Base-by-base conservation (phyloP, 1,139 yeast species). In the Spathaspora sp. region DNA sequence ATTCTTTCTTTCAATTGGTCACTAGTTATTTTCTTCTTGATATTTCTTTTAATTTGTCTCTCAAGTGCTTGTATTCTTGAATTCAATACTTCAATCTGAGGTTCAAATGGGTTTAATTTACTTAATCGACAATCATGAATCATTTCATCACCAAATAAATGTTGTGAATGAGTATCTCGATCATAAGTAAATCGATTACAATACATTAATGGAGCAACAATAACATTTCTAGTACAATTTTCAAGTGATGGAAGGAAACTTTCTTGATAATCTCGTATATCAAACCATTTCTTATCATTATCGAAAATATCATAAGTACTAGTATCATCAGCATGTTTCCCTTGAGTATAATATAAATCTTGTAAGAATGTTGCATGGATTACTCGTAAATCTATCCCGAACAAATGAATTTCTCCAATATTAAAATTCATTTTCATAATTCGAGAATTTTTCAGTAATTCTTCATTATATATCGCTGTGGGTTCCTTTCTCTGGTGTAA, bases 401-500 rank as follows among this genome's bases (percentile, higher is more conserved):
- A 54, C 31, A 74, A 58, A 41, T 67, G 70, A 5, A 73, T 70
- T 49, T 74, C 78, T 2, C 77, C 80, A 18, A 72, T 50, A 54
- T 74, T 68, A 56, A 75, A 72, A 45, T 63, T 65, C 80, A 75
- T 75, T 53, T 73, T 74, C 65, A 65, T 63, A 4, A 68, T 61
- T 43, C 64, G 63, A 43, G 63, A 61, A 40, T 63, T 63, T 26
- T 61, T 56, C 0, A 69, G 57, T 18, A 65, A 51, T 7, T 61
- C 71, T 40, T 71, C 74, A 44, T 69, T 66, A 7, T 64, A 57
- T 24, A 63, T 58, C 7, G 67, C 57, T 18, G 66, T 55, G 11
- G 72, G 67, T 49, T 74, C 78, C 46, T 70, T 74, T 31, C 76
- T 56, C 54, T 86, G 78, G 50, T 72, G 78, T 25, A 74, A 58